Conservation (phyloP, 2,329 filamentous ascomycete genomes). For the Coleophoma crateriformis region DNA sequence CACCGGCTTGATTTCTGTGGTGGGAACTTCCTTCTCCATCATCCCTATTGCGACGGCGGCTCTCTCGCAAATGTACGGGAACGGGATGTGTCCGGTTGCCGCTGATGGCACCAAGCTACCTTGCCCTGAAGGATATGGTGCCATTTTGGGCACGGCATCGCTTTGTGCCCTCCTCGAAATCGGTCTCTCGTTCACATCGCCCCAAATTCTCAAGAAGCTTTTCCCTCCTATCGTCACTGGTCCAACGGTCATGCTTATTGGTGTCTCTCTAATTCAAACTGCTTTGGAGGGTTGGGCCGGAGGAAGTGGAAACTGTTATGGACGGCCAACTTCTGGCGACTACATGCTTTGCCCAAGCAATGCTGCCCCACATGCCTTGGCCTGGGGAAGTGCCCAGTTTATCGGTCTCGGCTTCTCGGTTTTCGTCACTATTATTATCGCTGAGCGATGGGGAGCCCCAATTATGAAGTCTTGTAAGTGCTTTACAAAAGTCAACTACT, state of each 20-base stretch:
- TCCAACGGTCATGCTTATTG: conserved; percentile 67
- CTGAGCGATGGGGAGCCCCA: conserved; percentile 74
- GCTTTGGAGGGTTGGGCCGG: conserved; percentile 78
- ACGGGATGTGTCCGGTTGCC: conserved; percentile 26
- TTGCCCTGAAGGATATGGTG: conserved; percentile 73
- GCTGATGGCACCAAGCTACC: conserved; percentile 61
- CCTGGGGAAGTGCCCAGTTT: conserved; percentile 75
- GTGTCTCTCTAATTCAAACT: conserved; percentile 63
- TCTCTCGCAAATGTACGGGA: conserved; percentile 2
- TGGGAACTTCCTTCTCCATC: conserved; percentile 72
- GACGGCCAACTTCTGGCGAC: conserved; percentile 37
- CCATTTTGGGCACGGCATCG: conserved; percentile 64
- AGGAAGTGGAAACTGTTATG: conserved; percentile 56
- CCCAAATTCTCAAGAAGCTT: conserved; percentile 61
- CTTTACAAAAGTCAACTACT: no score
- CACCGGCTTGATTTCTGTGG: conserved; percentile 75
- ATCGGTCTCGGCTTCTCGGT: conserved; percentile 77
- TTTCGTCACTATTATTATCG: conserved; percentile 73
- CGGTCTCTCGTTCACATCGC: conserved; percentile 68
- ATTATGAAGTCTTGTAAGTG: conserved; percentile 60
- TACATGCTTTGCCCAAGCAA: conserved; percentile 64
- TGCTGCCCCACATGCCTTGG: conserved; percentile 63
- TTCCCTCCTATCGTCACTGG: conserved; percentile 78
- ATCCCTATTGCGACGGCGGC: conserved; percentile 62
- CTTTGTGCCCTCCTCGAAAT: conserved; percentile 66